phyloP scores from a whole-genome alignment of 352 stramenopile species.

The Phytophthora litchii region DNA sequence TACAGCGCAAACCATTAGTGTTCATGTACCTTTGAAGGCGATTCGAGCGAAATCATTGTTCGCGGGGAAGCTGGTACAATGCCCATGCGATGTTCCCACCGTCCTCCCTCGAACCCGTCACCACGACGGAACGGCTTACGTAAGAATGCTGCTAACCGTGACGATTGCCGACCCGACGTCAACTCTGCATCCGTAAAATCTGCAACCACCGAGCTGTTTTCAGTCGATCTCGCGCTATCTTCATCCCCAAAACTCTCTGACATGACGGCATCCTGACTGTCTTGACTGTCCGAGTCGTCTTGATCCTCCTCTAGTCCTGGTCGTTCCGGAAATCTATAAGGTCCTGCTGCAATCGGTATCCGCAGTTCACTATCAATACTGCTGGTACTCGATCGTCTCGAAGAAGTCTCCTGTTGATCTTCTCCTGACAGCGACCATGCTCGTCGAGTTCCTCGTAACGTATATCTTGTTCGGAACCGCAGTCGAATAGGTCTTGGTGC shows the following conservation, averaged over 20 bases:
- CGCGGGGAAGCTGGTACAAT: conserved; percentile 53
- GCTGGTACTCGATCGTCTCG: conserved; percentile 27
- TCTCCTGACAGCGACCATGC: conserved; percentile 23
- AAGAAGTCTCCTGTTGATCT: conserved; percentile 30
- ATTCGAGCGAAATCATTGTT: conserved; percentile 54
- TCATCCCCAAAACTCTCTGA: conserved; percentile 82
- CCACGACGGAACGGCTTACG: conserved; percentile 70
- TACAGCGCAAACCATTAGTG: not conserved
- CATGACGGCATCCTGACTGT: conserved; percentile 70
- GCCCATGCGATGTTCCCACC: conserved; percentile 47
- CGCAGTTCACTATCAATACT: conserved; percentile 35
- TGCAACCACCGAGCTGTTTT: conserved; percentile 74
- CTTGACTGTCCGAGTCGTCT: conserved; percentile 73
- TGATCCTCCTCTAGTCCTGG: conserved; percentile 47
- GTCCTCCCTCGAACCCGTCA: conserved; percentile 55
- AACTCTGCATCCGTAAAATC: conserved; percentile 62
- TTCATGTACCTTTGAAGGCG: conserved; percentile 59
- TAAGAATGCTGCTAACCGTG: conserved; percentile 63
- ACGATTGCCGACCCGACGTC: conserved; percentile 57
- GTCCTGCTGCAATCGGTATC: conserved; percentile 16
- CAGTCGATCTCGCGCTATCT: conserved; percentile 69
- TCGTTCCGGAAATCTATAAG: conserved; percentile 43
- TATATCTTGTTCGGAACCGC: conserved; percentile 51
- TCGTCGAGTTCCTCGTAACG: conserved; percentile 14
- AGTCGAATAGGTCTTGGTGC: conserved; percentile 69